phyloP scores from a whole-genome alignment of 2,329 filamentous ascomycete species.

The Byssochlamys sp. region DNA sequence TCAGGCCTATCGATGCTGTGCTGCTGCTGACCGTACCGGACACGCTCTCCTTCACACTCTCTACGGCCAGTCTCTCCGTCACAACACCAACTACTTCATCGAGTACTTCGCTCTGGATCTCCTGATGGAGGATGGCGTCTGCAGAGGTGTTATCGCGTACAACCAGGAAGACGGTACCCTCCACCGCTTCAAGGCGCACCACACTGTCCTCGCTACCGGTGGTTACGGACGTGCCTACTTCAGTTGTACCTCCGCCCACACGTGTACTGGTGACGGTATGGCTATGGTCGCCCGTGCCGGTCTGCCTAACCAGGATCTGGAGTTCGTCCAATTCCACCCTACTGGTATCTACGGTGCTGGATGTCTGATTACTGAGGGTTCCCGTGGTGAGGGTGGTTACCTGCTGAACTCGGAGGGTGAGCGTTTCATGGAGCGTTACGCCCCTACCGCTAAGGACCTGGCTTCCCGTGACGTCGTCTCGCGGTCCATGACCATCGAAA shows the following conservation, averaged over 20 bases:
- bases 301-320: constrained; percentile 95
- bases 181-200: constrained; percentile 90
- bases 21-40: constrained; percentile 89
- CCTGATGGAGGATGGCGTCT: constrained; percentile 95
- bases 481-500: constrained; percentile 96
- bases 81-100: constrained; percentile 99
- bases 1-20: constrained; percentile 94
- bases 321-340: constrained; percentile 99
- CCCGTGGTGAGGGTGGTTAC: constrained; percentile 95
- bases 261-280: constrained; percentile 97
- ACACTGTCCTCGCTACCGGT: constrained; percentile 93
- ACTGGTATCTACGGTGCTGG: constrained; percentile 98
- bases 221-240: constrained; percentile 98
- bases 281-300: constrained; percentile 97
- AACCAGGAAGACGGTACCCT: constrained; percentile 98
- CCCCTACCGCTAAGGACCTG: constrained; percentile 94
- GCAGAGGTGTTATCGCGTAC: constrained; percentile 91
- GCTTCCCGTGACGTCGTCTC: constrained; percentile 93
- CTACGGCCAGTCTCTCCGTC: constrained; percentile 89
- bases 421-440: constrained; percentile 98
- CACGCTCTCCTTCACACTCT: constrained; percentile 97
- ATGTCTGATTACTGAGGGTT: constrained; percentile 94
- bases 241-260: constrained; percentile 94
- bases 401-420: constrained; percentile 95
- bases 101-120: constrained; percentile 96